Base-by-base conservation (phyloP, 768 basidiomycete species). In the Udeniomyces megalosporus region DNA sequence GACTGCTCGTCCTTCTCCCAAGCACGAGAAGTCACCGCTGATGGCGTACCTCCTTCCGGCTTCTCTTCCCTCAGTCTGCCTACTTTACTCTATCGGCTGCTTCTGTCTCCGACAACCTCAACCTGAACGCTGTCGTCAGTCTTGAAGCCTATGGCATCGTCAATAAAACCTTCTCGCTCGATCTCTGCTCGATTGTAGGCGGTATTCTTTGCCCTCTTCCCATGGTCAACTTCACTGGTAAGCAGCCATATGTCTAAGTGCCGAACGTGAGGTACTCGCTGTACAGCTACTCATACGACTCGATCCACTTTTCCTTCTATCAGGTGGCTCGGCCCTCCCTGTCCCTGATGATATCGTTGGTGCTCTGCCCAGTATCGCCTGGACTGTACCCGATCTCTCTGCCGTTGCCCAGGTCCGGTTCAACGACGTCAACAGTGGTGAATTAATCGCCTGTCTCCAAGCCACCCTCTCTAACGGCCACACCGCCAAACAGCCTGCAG, bases 401-500 rank as follows among this genome's bases (percentile, higher is more conserved):
- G 90, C 86, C 20, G 90, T 81, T 69, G 90, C 83, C 0, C 85
- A 89, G 68, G 75, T 96, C 58, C 80, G 82, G 5, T 78, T 93
- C 45, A 80, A 76, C 2, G 81, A 87, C 65, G 79, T 82, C 34
- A 75, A 76, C 53, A 86, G 87, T 5, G 83, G 85, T 52, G 71
- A 81, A 8, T 77, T 87, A 65, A 87, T 84, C 58, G 88, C 90
- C 0, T 99, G 93, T 69, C 80, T 99, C 8, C 89, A 92, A 72
- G 82, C 90, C 20, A 92, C 90, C 2, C 76, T 96, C 12, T 84
- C 88, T 20, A 99, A 99, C 71, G 92, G 92, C 11, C 84, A 84
- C 80, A 86, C 90, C 0, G 80, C 82, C 0, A 82, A 81, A 63
- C 86, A 87, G 71, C 71, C 75, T 12, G 80, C 80, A 15, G 91